Base-by-base conservation (phyloP, 208 protist species). In the Leishmania gerbilli region DNA sequence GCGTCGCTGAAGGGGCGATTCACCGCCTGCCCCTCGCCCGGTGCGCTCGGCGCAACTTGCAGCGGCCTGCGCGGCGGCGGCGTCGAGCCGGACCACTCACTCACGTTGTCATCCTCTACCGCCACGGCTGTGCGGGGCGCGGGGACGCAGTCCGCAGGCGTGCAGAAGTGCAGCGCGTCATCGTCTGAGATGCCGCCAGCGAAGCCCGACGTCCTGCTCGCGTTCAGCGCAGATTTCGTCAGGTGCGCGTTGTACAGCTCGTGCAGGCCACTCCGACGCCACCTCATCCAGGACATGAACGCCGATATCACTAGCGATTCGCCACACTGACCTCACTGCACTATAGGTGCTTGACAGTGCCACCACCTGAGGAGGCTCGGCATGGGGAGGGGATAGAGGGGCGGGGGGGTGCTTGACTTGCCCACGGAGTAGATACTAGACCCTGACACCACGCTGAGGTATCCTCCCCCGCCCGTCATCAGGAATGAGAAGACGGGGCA, bases 231-330 rank as follows among this genome's bases (percentile, higher is more conserved):
- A 6, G 60, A 53, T 7, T 67, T 68, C 40, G 56, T 74, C 55
- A 51, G 74, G 1, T 51, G 80, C 17, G 53, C 55, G 1, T 53
- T 60, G 49, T 79, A 84, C 21, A 75, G 71, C 71, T 84, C 76
- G 56, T 90, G 24, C 24, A 31, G 7, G 24, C 27, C 56, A 4
- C 56, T 62, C 24, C 56, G 6, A 62, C 4, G 8, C 56, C n/a
- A 31, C 56, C 8, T 1, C 24, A 31, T 31, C 56, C 56, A 62
- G 56, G 56, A 3, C 56, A 24, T 62, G 24, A 31, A 24, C 56
- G 27, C 56, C 56, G 56, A 62, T 31, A 62, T 31, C 56, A 7
- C 8, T 31, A 31, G 56, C 56, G 56, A 62, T 31, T 27, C 17
- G 8, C 24, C 56, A 31, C 56, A 13, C 56, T n/a, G 56, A 31